These are phyloP conservation scores for Saccharomycopsis lassenensis DNA, from an alignment of 805 yeast genomes.

Conservation along the genomic window DNA sequence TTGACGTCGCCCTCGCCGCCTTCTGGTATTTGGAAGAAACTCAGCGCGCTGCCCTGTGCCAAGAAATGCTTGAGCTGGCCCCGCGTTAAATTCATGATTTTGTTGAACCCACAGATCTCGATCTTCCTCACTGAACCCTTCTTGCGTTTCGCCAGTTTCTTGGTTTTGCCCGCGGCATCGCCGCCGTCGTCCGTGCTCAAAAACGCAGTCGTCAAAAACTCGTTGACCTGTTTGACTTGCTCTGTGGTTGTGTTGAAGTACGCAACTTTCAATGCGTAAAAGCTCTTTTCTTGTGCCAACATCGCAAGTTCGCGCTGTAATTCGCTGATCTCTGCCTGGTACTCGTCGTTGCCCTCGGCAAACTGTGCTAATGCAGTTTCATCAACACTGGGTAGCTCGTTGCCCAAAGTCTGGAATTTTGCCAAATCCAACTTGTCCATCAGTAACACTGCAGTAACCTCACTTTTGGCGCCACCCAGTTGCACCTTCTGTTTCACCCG, in stretches of 20 bases:
- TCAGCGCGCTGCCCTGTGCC: constrained; percentile 8
- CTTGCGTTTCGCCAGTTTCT: constrained; percentile 1
- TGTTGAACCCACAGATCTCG: constrained; percentile 47
- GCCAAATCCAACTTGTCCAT: constrained; percentile 9
- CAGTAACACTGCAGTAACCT: neutral
- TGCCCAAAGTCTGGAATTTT: constrained; percentile 26
- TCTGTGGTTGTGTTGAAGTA: constrained; percentile 21
- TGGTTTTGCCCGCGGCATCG: neutral
- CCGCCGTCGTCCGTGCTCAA: neutral
- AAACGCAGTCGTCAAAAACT: constrained; percentile 13
- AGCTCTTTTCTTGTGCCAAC: constrained; percentile 1
- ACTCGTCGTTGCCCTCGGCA: constrained; percentile 6
- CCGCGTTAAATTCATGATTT: constrained; percentile 18
- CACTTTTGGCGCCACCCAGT: neutral
- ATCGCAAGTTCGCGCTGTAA: constrained; percentile 1
- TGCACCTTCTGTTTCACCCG: constrained; percentile 20
- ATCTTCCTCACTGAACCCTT: constrained; percentile 25
- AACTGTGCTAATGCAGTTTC: constrained; percentile 23
- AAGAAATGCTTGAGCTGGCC: constrained; percentile 9
- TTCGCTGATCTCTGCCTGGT: constrained; percentile 8
- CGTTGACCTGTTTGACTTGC: constrained; percentile 22
- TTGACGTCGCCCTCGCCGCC: neutral
- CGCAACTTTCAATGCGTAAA: constrained; percentile 16
- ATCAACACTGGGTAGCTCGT: constrained; percentile 33
- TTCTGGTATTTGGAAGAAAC: constrained; percentile 5